A percentile compares a stretch with the other conserved stretches of the same genome.
Conservation (phyloP, 139 green algal species). For the Chlamydomonas asymmetrica region DNA sequence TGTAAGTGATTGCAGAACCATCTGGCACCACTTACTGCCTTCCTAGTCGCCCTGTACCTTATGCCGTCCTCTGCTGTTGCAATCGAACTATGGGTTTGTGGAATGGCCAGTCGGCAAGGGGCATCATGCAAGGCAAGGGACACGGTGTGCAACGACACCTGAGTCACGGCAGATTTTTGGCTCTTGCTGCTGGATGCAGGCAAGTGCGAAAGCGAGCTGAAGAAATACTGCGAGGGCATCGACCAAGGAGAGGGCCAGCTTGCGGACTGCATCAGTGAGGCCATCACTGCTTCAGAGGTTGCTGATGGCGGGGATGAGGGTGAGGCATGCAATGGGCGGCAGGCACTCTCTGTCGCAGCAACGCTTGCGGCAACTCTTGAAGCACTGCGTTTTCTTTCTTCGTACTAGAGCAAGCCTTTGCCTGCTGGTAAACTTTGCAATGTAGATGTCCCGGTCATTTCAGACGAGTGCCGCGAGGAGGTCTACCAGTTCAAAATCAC, state of each 20-base stretch:
- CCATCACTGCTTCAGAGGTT: constrained; percentile 38
- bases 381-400: no score
- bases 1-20: no score
- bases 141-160: background rate
- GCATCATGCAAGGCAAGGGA: background rate
- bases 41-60: no score
- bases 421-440: no score
- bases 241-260: constrained; percentile 51
- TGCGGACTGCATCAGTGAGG: constrained; percentile 61
- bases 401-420: no score
- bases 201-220: constrained; percentile 57
- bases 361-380: no score
- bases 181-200: constrained; percentile 56
- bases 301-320: no score
- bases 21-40: no score
- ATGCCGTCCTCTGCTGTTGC: background rate
- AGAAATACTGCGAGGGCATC: constrained; percentile 53
- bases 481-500: constrained; percentile 67
- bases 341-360: no score
- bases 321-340: no score
- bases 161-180: background rate
- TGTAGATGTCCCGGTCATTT: background rate
- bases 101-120: background rate
- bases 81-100: background rate
- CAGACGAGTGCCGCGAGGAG: constrained; percentile 58